These are phyloP conservation scores for Phyllosticta citrichinensis DNA, from an alignment of 2,329 filamentous ascomycete species.

Conservation along the genomic window DNA sequence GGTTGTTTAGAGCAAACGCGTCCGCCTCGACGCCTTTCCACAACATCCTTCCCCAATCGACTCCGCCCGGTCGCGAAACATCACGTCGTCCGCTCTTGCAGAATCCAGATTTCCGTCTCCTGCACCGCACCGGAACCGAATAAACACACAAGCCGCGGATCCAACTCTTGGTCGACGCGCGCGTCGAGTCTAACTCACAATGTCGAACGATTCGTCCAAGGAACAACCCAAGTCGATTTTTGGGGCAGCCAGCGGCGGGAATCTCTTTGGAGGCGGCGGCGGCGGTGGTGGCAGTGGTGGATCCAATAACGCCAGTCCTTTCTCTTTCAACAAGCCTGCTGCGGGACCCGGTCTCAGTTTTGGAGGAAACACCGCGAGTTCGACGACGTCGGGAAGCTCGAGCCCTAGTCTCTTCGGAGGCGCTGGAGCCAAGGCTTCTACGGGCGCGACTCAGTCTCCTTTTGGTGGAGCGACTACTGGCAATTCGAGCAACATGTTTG, in stretches of 20 bases:
- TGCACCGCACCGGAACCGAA: background rate
- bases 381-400: background rate
- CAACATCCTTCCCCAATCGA: background rate
- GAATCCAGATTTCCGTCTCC: background rate
- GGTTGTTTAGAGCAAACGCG: background rate
- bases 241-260: slow-evolving; percentile 18
- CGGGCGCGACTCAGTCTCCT: slow-evolving; percentile 16
- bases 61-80: background rate
- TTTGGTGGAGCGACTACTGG: slow-evolving; percentile 16
- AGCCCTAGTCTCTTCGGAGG: slow-evolving; percentile 1
- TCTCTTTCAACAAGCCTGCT: background rate
- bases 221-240: slow-evolving; percentile 30
- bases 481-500: slow-evolving; percentile 2
- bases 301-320: background rate
- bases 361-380: background rate
- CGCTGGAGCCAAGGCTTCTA: background rate
- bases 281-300: slow-evolving; percentile 12
- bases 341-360: background rate
- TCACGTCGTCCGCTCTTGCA: background rate
- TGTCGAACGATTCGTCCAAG: slow-evolving; percentile 20
- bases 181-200: background rate
- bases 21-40: background rate
- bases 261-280: slow-evolving; percentile 16
- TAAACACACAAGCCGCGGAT: background rate
- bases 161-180: background rate